These are phyloP conservation scores for Thermochaetoides thermophila DNA, from an alignment of 495 filamentous ascomycete species.

Conservation along the genomic window DNA sequence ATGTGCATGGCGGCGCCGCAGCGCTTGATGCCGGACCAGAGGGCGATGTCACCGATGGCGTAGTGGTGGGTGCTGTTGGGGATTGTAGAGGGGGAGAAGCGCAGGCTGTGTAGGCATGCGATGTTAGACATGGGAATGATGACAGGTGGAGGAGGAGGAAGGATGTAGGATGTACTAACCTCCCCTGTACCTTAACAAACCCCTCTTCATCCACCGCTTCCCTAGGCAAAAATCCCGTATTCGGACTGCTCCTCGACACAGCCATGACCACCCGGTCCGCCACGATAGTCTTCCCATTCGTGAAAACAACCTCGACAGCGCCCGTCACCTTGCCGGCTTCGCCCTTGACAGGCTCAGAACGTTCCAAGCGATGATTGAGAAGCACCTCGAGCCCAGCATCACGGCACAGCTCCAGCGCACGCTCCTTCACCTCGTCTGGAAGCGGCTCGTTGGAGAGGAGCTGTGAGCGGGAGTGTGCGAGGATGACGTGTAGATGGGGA, in stretches of 20 bases:
- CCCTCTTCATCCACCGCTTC: slow-evolving; percentile 36
- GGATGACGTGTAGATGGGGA: slow-evolving; percentile 42
- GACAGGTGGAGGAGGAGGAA: background rate
- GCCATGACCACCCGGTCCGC: slow-evolving; percentile 46
- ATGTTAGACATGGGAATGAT: background rate
- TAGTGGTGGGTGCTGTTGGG: slow-evolving; percentile 43
- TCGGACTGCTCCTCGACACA: slow-evolving; percentile 39
- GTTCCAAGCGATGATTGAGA: slow-evolving; percentile 31
- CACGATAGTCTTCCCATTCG: slow-evolving; percentile 35
- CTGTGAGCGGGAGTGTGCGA: slow-evolving; percentile 49
- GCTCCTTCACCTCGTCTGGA: slow-evolving; percentile 47
- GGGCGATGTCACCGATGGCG: slow-evolving; percentile 38
- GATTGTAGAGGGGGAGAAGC: slow-evolving; percentile 27
- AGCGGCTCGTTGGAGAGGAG: slow-evolving; percentile 53
- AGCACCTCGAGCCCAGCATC: slow-evolving; percentile 44
- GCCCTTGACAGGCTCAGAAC: slow-evolving; percentile 18
- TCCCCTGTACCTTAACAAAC: slow-evolving; percentile 38
- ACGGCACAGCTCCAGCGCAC: slow-evolving; percentile 31
- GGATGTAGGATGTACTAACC: background rate
- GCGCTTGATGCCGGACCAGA: slow-evolving; percentile 57
- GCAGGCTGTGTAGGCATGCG: slow-evolving; percentile 18
- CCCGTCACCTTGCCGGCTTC: slow-evolving; percentile 28
- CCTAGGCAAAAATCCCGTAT: slow-evolving; percentile 38
- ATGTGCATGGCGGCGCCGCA: slow-evolving; percentile 55
- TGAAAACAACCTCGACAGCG: too few species aligned